These are phyloP conservation scores for Hypoxylon cercidicola DNA, from an alignment of 495 filamentous ascomycete species.

Conservation along the genomic window DNA sequence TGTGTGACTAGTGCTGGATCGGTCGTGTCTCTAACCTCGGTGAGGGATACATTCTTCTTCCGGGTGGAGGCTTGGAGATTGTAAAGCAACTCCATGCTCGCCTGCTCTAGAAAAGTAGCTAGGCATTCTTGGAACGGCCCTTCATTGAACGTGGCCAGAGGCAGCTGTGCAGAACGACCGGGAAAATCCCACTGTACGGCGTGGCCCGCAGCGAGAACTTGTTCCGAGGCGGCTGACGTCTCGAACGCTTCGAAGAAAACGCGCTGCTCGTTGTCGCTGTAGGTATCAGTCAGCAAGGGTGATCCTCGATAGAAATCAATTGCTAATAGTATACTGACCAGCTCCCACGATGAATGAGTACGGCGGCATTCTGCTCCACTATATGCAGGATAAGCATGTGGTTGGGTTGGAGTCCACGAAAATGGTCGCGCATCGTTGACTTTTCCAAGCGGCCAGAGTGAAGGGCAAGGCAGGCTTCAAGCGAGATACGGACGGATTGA, in stretches of 20 bases:
- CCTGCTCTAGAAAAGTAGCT: conserved; percentile 66
- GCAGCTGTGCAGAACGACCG: conserved; percentile 53
- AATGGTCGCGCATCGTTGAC: conserved; percentile 46
- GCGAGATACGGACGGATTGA: conserved; percentile 45
- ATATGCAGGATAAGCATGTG: conserved; percentile 60
- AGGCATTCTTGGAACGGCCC: conserved; percentile 59
- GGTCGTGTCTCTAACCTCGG: conserved; percentile 66
- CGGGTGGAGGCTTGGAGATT: conserved; percentile 58
- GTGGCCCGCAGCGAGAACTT: conserved; percentile 51
- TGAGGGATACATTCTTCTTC: conserved; percentile 59
- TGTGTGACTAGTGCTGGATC: conserved; percentile 64
- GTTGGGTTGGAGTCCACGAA: conserved; percentile 45
- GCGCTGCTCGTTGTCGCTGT: conserved; percentile 29
- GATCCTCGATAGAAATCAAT: neutral
- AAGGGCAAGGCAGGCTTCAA: conserved; percentile 47
- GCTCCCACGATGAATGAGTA: conserved; percentile 57
- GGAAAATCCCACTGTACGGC: conserved; percentile 55
- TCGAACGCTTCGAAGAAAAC: conserved; percentile 67
- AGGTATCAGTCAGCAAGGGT: conserved; percentile 2
- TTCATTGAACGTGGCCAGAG: conserved; percentile 54
- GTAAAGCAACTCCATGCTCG: conserved; percentile 65
- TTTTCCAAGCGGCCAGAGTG: conserved; percentile 53
- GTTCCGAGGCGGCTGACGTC: conserved; percentile 59
- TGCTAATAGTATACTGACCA: conserved; percentile 48
- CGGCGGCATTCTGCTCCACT: conserved; percentile 64